Conservation (phyloP, 192 early-diverging fungal genomes). For the Backusella westeae region DNA sequence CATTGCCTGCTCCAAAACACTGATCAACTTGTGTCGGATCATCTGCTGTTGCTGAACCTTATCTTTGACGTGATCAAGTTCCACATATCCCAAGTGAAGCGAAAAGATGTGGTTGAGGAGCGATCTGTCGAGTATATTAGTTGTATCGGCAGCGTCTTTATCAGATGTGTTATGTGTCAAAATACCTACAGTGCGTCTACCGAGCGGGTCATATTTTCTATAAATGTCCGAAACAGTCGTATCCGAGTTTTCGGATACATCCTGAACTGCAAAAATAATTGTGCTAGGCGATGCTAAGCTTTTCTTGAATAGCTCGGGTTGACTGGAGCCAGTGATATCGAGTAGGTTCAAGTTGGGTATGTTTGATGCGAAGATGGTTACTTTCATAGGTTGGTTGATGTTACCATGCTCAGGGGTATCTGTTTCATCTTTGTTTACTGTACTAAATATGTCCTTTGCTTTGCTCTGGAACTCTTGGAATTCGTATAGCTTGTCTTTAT, state of each 20-base stretch:
- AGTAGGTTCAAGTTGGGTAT: conserved; percentile 81
- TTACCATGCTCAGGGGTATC: conserved; percentile 77
- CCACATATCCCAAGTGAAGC: conserved; percentile 90
- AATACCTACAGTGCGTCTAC: conserved; percentile 77
- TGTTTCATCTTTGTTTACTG: conserved; percentile 86
- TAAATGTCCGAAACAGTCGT: conserved; percentile 73
- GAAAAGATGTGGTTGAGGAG: conserved; percentile 92
- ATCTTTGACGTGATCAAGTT: conserved; percentile 35
- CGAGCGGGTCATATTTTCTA: conserved; percentile 74
- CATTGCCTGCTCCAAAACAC: conserved; percentile 91
- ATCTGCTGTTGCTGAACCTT: conserved; percentile 54
- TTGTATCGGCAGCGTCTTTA: conserved; percentile 52
- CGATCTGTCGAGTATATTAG: conserved; percentile 81
- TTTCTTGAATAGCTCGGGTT: conserved; percentile 77
- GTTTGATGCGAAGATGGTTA: conserved; percentile 78
- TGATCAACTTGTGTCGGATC: conserved; percentile 80
- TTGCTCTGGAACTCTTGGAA: conserved; percentile 90
- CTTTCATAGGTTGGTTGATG: conserved; percentile 74
- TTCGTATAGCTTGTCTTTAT: conserved; percentile 88
- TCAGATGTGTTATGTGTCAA: conserved; percentile 85
- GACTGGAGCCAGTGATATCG: conserved; percentile 82
- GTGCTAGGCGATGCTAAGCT: conserved; percentile 79
- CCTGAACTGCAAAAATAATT: conserved; percentile 77
- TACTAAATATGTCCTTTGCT: conserved; percentile 61
- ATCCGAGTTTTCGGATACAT: conserved; percentile 82